phyloP scores from a whole-genome alignment of 2,329 filamentous ascomycete species.

The Fusarium paranaense region DNA sequence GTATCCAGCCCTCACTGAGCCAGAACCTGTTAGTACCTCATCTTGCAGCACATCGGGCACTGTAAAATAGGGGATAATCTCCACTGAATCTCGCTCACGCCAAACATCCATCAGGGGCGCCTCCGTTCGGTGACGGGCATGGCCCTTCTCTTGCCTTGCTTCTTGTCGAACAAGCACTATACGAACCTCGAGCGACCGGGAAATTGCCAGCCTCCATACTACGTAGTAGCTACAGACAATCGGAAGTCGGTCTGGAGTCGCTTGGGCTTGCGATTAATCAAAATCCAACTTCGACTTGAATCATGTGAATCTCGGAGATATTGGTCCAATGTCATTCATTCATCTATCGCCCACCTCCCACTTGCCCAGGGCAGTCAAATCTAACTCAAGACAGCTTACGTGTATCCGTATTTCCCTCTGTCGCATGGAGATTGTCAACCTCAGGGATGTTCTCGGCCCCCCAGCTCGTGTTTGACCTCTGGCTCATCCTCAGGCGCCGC shows the following conservation, averaged over 20 bases:
- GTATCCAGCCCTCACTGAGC: background rate
- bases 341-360: background rate
- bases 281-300: background rate
- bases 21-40: slow-evolving; percentile 13
- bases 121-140: slow-evolving; percentile 15
- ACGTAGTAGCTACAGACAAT: background rate
- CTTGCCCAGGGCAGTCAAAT: background rate
- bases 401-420: slow-evolving; percentile 23
- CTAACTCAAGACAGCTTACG: slow-evolving; percentile 28
- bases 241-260: background rate
- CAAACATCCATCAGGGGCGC: slow-evolving; percentile 32
- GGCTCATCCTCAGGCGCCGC: slow-evolving; percentile 22
- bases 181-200: slow-evolving; percentile 32
- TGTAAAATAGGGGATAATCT: slow-evolving; percentile 44
- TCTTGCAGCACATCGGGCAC: slow-evolving; percentile 17
- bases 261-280: background rate
- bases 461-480: slow-evolving; percentile 17
- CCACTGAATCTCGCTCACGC: slow-evolving; percentile 39
- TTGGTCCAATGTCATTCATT: background rate
- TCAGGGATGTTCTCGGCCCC: slow-evolving; percentile 19
- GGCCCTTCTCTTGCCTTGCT: slow-evolving; percentile 14
- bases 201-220: slow-evolving; percentile 25
- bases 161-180: slow-evolving; percentile 20
- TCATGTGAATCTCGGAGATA: background rate
- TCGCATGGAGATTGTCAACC: slow-evolving; percentile 4